Evolutionary conservation across 768 basidiomycete genomes (phyloP).

Genomic region (Chalciporus piperatus): DNA sequence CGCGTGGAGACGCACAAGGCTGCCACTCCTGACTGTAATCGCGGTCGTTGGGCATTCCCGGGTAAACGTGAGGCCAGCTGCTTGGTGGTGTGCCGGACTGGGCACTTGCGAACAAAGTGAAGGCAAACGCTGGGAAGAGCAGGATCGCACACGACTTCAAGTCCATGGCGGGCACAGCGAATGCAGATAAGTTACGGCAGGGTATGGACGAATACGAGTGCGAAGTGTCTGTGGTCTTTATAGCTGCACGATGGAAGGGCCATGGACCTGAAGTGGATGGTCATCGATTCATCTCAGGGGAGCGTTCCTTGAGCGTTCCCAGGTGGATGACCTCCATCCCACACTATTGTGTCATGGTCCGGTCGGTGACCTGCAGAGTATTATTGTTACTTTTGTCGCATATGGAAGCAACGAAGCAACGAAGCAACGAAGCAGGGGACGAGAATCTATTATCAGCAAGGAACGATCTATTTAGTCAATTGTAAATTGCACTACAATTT

Average conservation of each 20-base stretch:
- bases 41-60: constrained; percentile 41
- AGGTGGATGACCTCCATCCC: neutral
- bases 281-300: too few species aligned
- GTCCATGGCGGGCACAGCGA: constrained; percentile 19
- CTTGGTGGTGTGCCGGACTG: constrained; percentile 27
- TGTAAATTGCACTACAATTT: too few species aligned
- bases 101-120: constrained; percentile 15
- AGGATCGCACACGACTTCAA: constrained; percentile 10
- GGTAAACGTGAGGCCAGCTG: constrained; percentile 41
- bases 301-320: too few species aligned
- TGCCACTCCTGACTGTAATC: constrained; percentile 61
- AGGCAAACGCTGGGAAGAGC: constrained; percentile 1
- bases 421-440: neutral
- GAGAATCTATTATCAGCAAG: too few species aligned
- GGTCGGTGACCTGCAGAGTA: neutral
- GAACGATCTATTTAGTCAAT: too few species aligned
- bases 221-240: neutral
- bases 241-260: neutral
- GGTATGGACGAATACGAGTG: neutral
- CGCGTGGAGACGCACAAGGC: constrained; percentile 42
- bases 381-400: neutral
- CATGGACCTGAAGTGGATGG: too few species aligned
- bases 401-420: neutral
- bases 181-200: constrained; percentile 8
- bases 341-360: constrained; percentile 10